A percentile compares a stretch with the other conserved stretches of the same genome.
Conservation (phyloP, 176 grass and related monocot genomes). For the Lolium perenne region DNA sequence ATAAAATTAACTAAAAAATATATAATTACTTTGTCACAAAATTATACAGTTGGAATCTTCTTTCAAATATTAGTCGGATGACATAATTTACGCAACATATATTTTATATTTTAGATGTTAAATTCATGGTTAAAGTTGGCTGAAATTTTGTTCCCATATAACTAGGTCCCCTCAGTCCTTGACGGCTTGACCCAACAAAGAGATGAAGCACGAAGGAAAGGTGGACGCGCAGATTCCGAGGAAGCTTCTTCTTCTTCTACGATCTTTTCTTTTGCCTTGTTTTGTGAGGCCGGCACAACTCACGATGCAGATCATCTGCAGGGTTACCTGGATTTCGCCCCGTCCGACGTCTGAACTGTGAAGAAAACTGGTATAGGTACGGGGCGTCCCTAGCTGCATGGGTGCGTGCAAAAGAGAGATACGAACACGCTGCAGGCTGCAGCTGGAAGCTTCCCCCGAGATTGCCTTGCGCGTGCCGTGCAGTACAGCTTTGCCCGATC, state of each 20-base stretch:
- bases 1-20: too few relatives aligned
- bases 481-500: not conserved
- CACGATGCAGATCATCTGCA: not conserved
- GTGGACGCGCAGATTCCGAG: conserved; percentile 22
- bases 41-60: too few relatives aligned
- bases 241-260: conserved; percentile 48
- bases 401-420: not conserved
- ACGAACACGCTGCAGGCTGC: not conserved
- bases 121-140: too few relatives aligned
- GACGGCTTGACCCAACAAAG: not conserved
- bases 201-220: not conserved
- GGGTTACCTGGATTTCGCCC: not conserved
- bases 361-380: not conserved
- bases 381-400: too few relatives aligned
- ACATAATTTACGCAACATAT: too few relatives aligned
- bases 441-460: not conserved
- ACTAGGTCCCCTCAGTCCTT: not conserved
- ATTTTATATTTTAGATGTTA: too few relatives aligned
- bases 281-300: not conserved
- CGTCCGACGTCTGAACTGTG: not conserved
- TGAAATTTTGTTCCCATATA: too few relatives aligned
- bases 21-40: too few relatives aligned
- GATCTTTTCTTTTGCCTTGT: not conserved
- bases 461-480: not conserved
- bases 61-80: too few relatives aligned